phyloP scores from a whole-genome alignment of 495 filamentous ascomycete genomes.

The Lindgomyces ingoldianus region DNA sequence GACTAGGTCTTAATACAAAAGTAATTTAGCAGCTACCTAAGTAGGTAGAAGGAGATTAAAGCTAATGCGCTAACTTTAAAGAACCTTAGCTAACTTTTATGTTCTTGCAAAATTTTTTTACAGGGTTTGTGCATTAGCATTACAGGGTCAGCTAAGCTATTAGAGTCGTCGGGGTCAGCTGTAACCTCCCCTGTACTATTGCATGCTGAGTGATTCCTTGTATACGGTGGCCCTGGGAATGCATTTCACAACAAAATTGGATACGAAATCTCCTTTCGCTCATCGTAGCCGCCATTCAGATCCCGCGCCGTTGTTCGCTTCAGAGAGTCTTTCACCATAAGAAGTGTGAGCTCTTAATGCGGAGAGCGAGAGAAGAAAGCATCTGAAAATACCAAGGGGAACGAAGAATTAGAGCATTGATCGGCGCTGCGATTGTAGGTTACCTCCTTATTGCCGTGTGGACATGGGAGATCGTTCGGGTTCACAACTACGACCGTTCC shows the following conservation, averaged over 20 bases:
- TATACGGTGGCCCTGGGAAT: conserved; percentile 19
- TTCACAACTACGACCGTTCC: conserved; percentile 1
- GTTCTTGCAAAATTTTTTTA: too few relatives aligned
- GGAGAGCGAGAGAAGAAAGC: background rate
- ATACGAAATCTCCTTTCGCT: conserved; percentile 5
- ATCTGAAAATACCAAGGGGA: background rate
- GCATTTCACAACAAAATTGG: conserved; percentile 16
- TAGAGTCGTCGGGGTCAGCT: too few relatives aligned
- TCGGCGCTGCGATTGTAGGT: conserved; percentile 9
- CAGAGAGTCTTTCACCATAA: conserved; percentile 11
- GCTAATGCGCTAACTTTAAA: too few relatives aligned
- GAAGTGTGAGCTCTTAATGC: background rate
- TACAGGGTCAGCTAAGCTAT: too few relatives aligned
- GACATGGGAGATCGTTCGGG: conserved; percentile 4
- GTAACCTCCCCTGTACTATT: conserved; percentile 18
- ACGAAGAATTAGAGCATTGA: conserved; percentile 4
- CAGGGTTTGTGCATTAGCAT: too few relatives aligned
- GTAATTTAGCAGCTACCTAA: too few relatives aligned
- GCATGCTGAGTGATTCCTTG: conserved; percentile 10
- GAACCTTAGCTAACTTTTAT: too few relatives aligned
- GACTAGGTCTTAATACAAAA: too few relatives aligned
- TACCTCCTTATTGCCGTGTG: conserved; percentile 4
- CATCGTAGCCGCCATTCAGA: conserved; percentile 9
- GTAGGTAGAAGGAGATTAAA: too few relatives aligned
- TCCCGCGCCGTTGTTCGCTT: conserved; percentile 6